Percentiles rank a stretch among this genome's conserved stretches.
phyloP scores from a whole-genome alignment of 306 rosid species.

The Rosa chinensis region DNA sequence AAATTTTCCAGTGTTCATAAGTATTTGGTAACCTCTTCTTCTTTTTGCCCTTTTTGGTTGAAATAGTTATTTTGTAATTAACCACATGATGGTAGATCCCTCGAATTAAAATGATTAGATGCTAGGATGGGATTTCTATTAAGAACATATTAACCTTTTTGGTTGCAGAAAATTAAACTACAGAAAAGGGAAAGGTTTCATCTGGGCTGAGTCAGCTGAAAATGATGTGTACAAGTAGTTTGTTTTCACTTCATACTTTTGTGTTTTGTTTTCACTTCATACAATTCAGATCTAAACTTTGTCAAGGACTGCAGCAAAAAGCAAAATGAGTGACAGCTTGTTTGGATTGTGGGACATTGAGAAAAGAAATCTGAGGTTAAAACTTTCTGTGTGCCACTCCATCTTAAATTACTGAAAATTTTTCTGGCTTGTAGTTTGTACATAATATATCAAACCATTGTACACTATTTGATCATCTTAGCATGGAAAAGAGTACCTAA shows the following conservation, averaged over 20 bases:
- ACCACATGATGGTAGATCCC: background rate
- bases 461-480: too few relatives aligned
- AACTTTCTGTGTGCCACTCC: too few relatives aligned
- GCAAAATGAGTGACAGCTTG: background rate
- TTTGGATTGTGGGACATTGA: background rate
- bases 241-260: background rate
- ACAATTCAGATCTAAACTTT: background rate
- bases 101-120: background rate
- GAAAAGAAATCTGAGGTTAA: too few relatives aligned
- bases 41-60: background rate
- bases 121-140: background rate
- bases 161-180: background rate
- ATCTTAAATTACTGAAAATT: too few relatives aligned
- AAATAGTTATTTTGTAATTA: too few relatives aligned
- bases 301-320: background rate
- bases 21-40: background rate
- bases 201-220: conserved; percentile 11
- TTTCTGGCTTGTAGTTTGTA: too few relatives aligned
- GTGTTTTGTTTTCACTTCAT: background rate
- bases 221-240: background rate
- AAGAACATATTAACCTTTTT: conserved; percentile 10
- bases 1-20: background rate
- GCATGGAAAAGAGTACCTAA: background rate
- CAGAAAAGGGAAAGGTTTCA: background rate
- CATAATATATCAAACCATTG: too few relatives aligned